phyloP scores from a whole-genome alignment of 129 eudicot species.

The Tagetes patula region DNA sequence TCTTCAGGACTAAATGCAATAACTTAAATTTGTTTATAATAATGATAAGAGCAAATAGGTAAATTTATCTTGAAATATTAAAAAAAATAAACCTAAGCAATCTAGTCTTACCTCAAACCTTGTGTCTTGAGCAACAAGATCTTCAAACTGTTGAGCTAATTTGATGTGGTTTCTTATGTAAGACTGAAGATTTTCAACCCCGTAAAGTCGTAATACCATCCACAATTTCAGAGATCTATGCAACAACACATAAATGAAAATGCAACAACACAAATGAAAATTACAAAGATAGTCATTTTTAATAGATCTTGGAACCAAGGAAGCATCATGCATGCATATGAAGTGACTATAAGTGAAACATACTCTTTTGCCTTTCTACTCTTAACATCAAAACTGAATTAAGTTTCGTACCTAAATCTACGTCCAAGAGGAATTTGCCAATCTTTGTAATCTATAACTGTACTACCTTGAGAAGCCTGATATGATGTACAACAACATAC shows the following conservation, averaged over 20 bases:
- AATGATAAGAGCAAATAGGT: constrained; percentile 3
- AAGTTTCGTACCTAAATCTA: constrained; percentile 74
- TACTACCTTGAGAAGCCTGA: constrained; percentile 76
- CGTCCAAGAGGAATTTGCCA: constrained; percentile 99
- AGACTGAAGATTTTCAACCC: constrained; percentile 79
- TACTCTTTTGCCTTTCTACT: neutral
- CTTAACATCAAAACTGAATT: neutral
- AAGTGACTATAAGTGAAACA: neutral
- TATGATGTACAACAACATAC: constrained; percentile 25
- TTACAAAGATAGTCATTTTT: neutral
- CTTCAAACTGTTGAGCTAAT: constrained; percentile 71
- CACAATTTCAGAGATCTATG: constrained; percentile 86
- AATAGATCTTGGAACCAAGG: neutral
- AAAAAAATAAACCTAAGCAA: neutral
- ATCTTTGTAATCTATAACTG: constrained; percentile 95
- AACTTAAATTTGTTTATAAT: neutral
- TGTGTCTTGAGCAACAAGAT: constrained; percentile 66
- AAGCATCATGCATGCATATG: neutral
- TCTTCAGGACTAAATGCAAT: neutral
- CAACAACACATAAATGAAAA: constrained; percentile 16
- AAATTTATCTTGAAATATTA: neutral
- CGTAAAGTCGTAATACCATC: constrained; percentile 96
- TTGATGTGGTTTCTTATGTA: constrained; percentile 86
- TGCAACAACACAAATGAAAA: neutral
- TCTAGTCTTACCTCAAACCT: constrained; percentile 77